Percentiles rank a stretch among this genome's conserved stretches.
Evolutionary conservation across 768 basidiomycete species (phyloP).

Genomic region (Boletus tomentosulus): DNA sequence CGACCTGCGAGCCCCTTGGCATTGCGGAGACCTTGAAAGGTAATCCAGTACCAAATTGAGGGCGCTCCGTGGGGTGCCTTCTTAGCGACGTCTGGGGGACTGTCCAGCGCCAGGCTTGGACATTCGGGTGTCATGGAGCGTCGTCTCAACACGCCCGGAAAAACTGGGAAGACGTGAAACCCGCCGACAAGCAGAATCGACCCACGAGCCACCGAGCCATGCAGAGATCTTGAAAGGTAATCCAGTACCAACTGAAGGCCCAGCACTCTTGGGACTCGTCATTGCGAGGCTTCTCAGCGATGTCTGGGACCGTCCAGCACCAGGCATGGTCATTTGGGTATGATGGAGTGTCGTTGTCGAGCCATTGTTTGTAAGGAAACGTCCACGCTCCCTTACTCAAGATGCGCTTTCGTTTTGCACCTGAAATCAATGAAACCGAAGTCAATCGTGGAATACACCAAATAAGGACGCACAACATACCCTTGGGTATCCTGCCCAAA

Average conservation of each 20-base stretch:
- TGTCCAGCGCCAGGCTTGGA: neutral
- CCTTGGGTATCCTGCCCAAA: neutral
- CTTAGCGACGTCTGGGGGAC: neutral
- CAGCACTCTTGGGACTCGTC: neutral
- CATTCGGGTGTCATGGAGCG: neutral
- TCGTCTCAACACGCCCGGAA: too few species aligned
- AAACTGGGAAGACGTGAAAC: neutral
- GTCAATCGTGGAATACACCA: neutral
- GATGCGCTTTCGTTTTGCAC: neutral
- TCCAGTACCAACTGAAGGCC: neutral
- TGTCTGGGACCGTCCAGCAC: neutral
- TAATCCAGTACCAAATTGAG: neutral
- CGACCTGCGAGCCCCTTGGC: too few species aligned
- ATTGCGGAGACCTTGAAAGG: neutral
- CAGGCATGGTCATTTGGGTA: neutral
- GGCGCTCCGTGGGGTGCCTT: neutral
- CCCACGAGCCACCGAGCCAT: neutral
- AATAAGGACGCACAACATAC: neutral
- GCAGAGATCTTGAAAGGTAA: neutral
- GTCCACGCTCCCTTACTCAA: too few species aligned
- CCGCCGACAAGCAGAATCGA: neutral
- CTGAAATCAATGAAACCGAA: neutral
- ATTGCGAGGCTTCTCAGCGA: neutral
- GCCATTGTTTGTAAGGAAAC: neutral
- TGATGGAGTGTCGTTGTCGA: neutral